These are phyloP conservation scores for Rutidosis leptorrhynchoides DNA, from an alignment of 129 eudicot genomes.

Conservation along the genomic window DNA sequence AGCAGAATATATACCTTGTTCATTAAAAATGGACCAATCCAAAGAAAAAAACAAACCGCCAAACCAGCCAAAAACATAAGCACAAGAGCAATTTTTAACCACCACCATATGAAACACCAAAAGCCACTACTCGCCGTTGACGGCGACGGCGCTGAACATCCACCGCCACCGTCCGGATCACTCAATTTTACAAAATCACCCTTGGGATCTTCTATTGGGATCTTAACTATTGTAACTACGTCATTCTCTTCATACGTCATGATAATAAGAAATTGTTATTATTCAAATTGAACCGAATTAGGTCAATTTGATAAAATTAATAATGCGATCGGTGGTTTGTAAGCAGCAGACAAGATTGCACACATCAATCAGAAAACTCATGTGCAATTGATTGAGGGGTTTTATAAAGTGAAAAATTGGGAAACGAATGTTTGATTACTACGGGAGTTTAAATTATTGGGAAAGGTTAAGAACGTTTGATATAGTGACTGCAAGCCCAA, in stretches of 20 bases:
- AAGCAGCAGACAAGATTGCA: conserved; percentile 21
- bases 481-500: conserved; percentile 18
- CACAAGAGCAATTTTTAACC: conserved; percentile 72
- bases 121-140: conserved; percentile 20
- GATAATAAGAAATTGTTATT: not conserved
- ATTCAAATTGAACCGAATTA: not conserved
- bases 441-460: conserved; percentile 15
- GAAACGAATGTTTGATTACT: conserved; percentile 9
- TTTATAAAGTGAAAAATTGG: not conserved
- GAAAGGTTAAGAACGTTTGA: conserved; percentile 22
- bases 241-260: conserved; percentile 32
- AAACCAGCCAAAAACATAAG: conserved; percentile 52
- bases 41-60: conserved; percentile 64
- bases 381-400: not conserved
- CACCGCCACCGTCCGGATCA: conserved; percentile 39
- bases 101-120: conserved; percentile 75
- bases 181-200: conserved; percentile 53
- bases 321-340: conserved; percentile 15
- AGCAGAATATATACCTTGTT: conserved; percentile 79
- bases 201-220: conserved; percentile 35
- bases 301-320: conserved; percentile 4
- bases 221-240: conserved; percentile 28
- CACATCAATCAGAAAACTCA: conserved; percentile 18
- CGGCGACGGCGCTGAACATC: conserved; percentile 15
- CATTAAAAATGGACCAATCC: conserved; percentile 90